These are phyloP conservation scores for Xerocomus spinulosus DNA, from an alignment of 768 basidiomycete species.

Conservation along the genomic window DNA sequence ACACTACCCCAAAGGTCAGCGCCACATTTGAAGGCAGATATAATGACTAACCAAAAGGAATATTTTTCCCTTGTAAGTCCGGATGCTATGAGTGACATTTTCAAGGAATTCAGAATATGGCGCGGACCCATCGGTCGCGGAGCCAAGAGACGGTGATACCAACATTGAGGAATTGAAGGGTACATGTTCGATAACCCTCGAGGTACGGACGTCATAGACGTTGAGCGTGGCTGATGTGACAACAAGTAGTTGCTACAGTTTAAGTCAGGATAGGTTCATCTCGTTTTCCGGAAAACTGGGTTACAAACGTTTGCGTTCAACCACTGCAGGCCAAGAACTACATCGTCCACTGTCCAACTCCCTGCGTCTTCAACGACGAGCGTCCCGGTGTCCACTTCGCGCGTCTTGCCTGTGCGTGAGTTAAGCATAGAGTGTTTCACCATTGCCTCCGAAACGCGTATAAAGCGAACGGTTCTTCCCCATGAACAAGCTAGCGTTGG, in stretches of 20 bases:
- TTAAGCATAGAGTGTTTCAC: slow-evolving; percentile 47
- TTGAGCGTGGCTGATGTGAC: slow-evolving; percentile 55
- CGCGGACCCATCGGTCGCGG: slow-evolving; percentile 43
- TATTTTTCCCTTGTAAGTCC: slow-evolving; percentile 84
- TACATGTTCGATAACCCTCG: slow-evolving; percentile 58
- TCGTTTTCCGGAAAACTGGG: slow-evolving; percentile 15
- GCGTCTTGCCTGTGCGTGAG: slow-evolving; percentile 55
- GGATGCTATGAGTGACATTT: slow-evolving; percentile 65
- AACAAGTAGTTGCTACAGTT: slow-evolving; percentile 60
- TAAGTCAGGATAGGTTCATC: slow-evolving; percentile 1
- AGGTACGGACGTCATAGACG: slow-evolving; percentile 62
- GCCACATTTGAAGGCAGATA: background rate
- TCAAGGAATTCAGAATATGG: slow-evolving; percentile 46
- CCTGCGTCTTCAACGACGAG: slow-evolving; percentile 59
- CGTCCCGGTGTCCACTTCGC: slow-evolving; percentile 56
- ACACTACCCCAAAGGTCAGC: slow-evolving; percentile 42
- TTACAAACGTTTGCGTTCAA: slow-evolving; percentile 78
- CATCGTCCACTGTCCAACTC: slow-evolving; percentile 55
- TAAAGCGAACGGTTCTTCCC: slow-evolving; percentile 62
- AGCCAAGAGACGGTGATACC: slow-evolving; percentile 48
- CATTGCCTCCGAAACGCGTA: slow-evolving; percentile 61
- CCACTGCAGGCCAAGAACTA: slow-evolving; percentile 80
- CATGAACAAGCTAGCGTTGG: slow-evolving; percentile 84
- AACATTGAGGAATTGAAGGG: slow-evolving; percentile 54
- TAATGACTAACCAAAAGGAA: slow-evolving; percentile 70